Evolutionary conservation across 805 yeast species (phyloP), one percentile per base, ranked within the genome.

Genomic region (Helenozyma baotianmanensis): DNA sequence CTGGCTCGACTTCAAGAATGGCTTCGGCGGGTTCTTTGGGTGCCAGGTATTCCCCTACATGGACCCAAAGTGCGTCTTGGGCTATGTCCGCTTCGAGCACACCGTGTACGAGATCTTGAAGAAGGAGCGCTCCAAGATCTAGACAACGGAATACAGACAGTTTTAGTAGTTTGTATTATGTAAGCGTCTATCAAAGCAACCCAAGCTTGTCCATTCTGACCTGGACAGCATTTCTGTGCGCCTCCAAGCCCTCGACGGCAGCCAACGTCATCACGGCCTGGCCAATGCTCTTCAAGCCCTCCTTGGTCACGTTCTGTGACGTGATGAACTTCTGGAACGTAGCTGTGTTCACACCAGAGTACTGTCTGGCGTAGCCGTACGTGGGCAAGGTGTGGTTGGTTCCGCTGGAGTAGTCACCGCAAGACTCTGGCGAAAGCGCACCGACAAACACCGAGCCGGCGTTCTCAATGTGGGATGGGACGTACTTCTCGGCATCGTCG

Each of bases 381-480:
- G 99, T 92, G 38, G 99, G 99, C 50, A 92, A 73, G 0, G 99
- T 92, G 66, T 92, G 99, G 72, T 92, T 92, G 4, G 99, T 92
- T 58, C 99, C 99, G 40, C 89, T 77, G 0, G 97, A 89, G 66
- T 92, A 92, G 65, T 92, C 99, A 54, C 99, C 99, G 60, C 97
- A 89, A 3, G 95, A 83, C 60, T 92, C 99, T 31, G 99, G 98
- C 2, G 96, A 84, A 59, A 83, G 84, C 4, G 90, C 82, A 27
- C 99, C 99, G 35, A 92, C 97, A 53, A 92, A 92, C 15, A 92
- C 92, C 21, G 95, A 82, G 24, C 99, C 98, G 5, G 99, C 99
- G 56, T 92, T 81, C 43, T 84, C 82, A 22, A 92, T 89, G 44
- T 72, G 63, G 19, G 74, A 70, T 9, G 72, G 72, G 25, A 92